These are phyloP conservation scores for Cylindrotheca closterium DNA, from an alignment of 108 stramenopile species.

Conservation along the genomic window DNA sequence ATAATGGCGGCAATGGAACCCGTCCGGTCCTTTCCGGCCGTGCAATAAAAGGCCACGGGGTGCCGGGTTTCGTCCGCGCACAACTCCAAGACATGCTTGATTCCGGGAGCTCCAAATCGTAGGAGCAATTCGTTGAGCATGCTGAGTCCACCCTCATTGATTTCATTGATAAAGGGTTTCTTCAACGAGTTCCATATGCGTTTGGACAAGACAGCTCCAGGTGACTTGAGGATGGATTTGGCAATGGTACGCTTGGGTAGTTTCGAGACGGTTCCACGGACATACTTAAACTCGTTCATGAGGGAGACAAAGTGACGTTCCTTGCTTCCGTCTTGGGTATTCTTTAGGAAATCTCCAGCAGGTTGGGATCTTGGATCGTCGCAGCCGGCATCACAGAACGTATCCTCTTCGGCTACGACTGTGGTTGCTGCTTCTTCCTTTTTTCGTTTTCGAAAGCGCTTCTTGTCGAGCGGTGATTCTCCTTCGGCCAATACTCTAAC, in stretches of 20 bases:
- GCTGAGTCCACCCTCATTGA: conserved; percentile 88
- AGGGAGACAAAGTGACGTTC: conserved; percentile 91
- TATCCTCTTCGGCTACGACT: conserved; percentile 28
- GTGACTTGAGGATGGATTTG: conserved; percentile 60
- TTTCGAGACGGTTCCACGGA: conserved; percentile 77
- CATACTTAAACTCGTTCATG: conserved; percentile 93
- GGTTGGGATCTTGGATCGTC: conserved; percentile 40
- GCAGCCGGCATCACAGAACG: conserved; percentile 62
- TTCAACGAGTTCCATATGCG: conserved; percentile 78
- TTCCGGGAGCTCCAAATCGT: conserved; percentile 79
- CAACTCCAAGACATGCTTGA: conserved; percentile 81
- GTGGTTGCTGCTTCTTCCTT: conserved; percentile 14
- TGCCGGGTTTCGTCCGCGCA: conserved; percentile 73
- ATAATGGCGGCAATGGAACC: conserved; percentile 88
- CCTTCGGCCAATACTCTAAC: conserved; percentile 52
- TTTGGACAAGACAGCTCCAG: conserved; percentile 69
- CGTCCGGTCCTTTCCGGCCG: conserved; percentile 92
- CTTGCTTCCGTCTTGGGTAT: conserved; percentile 37
- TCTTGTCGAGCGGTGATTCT: conserved; percentile 39
- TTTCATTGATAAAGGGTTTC: conserved; percentile 80
- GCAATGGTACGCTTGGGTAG: conserved; percentile 83
- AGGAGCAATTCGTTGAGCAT: conserved; percentile 89
- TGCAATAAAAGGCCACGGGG: conserved; percentile 91
- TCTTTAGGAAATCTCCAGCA: conserved; percentile 12
- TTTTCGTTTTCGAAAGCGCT: conserved; percentile 34